Conservation (phyloP, 805 yeast species). For the Ogataea ramenticola region DNA sequence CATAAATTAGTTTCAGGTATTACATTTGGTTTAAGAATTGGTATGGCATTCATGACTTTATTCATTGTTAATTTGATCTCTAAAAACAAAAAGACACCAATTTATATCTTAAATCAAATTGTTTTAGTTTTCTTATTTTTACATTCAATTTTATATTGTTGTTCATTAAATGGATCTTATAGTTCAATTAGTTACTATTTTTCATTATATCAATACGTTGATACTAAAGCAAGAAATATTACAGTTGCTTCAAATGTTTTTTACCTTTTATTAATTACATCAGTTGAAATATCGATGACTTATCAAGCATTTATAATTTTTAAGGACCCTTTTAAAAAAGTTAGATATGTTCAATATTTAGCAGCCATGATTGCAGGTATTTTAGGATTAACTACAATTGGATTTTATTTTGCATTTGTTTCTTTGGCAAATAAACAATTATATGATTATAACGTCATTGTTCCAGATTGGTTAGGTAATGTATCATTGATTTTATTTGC, state of each 20-base stretch:
- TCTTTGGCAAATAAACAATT: conserved; percentile 33
- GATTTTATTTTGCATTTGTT: conserved; percentile 50
- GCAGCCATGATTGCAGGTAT: conserved; percentile 31
- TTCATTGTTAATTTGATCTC: conserved; percentile 41
- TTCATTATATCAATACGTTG: conserved; percentile 37
- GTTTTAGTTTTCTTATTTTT: conserved; percentile 50
- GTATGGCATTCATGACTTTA: conserved; percentile 43
- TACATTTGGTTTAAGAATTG: conserved; percentile 52
- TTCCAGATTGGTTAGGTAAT: conserved; percentile 34
- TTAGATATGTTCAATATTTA: conserved; percentile 31
- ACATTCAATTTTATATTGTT: conserved; percentile 54
- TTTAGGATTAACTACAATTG: conserved; percentile 49
- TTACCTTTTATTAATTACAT: conserved; percentile 49
- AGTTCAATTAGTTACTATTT: conserved; percentile 39
- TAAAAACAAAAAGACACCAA: conserved; percentile 52
- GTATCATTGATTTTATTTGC: conserved; percentile 60
- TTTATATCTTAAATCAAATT: conserved; percentile 65
- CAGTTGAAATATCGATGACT: conserved; percentile 59
- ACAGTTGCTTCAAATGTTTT: conserved; percentile 58
- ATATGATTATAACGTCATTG: conserved; percentile 9
- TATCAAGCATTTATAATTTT: conserved; percentile 71
- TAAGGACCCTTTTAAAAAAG: conserved; percentile 38
- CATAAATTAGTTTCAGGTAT: conserved; percentile 31
- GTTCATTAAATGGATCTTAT: conserved; percentile 46
- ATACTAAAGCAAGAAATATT: conserved; percentile 32